A percentile compares a stretch with the other conserved stretches of the same genome.
phyloP scores from a whole-genome alignment of 106 monocot species.

The Agapanthus africanus region DNA sequence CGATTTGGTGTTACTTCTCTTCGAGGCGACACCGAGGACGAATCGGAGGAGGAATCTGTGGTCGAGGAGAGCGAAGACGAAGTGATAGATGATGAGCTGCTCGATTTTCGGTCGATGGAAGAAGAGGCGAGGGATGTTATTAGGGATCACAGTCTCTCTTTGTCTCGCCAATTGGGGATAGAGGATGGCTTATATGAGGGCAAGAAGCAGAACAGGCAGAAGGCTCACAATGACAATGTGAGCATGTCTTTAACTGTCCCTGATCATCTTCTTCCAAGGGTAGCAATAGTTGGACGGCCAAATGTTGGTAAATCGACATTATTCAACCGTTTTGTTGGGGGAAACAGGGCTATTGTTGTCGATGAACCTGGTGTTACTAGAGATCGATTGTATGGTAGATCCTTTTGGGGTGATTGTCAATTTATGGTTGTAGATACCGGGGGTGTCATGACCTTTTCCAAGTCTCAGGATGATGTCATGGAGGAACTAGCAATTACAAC shows the following conservation, averaged over 20 bases:
- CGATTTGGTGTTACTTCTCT: too few relatives aligned
- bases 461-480: slow-evolving; percentile 76
- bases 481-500: slow-evolving; percentile 87
- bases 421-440: slow-evolving; percentile 95
- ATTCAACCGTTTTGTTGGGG: slow-evolving; percentile 98
- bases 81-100: too few relatives aligned
- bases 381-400: slow-evolving; percentile 88
- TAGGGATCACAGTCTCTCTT: too few relatives aligned
- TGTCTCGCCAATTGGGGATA: too few relatives aligned
- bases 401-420: slow-evolving; percentile 74
- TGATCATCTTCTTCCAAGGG: slow-evolving; percentile 87
- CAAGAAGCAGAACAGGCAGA: slow-evolving; percentile 7
- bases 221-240: not conserved
- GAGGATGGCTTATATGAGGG: slow-evolving; percentile 7
- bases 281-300: slow-evolving; percentile 91
- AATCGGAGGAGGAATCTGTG: too few relatives aligned
- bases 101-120: too few relatives aligned
- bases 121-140: too few relatives aligned
- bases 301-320: slow-evolving; percentile 99
- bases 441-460: slow-evolving; percentile 86
- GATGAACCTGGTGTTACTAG: slow-evolving; percentile 99
- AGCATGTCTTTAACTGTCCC: slow-evolving; percentile 27
- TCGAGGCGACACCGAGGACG: too few relatives aligned
- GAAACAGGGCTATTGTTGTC: slow-evolving; percentile 96
- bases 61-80: too few relatives aligned